phyloP scores from a whole-genome alignment of 2,329 filamentous ascomycete genomes.

The Zymoseptoria ardabiliae region DNA sequence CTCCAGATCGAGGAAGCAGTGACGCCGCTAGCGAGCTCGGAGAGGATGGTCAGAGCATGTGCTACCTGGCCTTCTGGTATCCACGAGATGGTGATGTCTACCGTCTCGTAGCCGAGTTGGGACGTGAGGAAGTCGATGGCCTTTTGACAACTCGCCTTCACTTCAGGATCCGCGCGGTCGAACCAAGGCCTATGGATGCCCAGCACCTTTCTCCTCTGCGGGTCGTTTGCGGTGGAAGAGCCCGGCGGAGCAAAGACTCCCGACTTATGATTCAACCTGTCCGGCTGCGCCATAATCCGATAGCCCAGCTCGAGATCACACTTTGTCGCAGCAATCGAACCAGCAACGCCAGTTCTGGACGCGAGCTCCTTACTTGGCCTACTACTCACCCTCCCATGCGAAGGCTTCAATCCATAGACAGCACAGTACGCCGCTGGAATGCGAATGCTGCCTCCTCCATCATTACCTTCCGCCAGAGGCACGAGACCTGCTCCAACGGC shows the following conservation, averaged over 20 bases:
- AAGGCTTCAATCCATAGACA: slow-evolving; percentile 73
- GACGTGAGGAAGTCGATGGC: slow-evolving; percentile 53
- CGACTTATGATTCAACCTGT: slow-evolving; percentile 56
- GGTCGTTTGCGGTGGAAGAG: background rate
- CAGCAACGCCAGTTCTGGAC: slow-evolving; percentile 58
- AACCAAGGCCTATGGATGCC: slow-evolving; percentile 66
- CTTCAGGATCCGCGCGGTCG: slow-evolving; percentile 56
- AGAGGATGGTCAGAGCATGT: slow-evolving; percentile 69
- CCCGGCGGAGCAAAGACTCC: slow-evolving; percentile 52
- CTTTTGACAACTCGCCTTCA: slow-evolving; percentile 54
- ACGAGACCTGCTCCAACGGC: slow-evolving; percentile 62
- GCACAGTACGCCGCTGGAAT: slow-evolving; percentile 71
- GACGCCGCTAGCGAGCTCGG: slow-evolving; percentile 55
- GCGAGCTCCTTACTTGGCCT: slow-evolving; percentile 53
- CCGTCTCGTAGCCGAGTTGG: slow-evolving; percentile 45
- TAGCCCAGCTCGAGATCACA: slow-evolving; percentile 77
- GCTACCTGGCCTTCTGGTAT: slow-evolving; percentile 66
- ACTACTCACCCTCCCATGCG: slow-evolving; percentile 59
- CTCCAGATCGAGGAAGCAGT: slow-evolving; percentile 40
- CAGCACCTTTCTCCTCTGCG: slow-evolving; percentile 49
- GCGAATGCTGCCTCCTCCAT: slow-evolving; percentile 67
- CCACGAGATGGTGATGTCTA: slow-evolving; percentile 60
- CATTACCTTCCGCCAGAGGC: slow-evolving; percentile 67
- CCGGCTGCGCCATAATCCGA: slow-evolving; percentile 66
- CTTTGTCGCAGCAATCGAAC: slow-evolving; percentile 69